These are phyloP conservation scores for Terfezia boudieri DNA, from an alignment of 495 filamentous ascomycete genomes.

Conservation along the genomic window DNA sequence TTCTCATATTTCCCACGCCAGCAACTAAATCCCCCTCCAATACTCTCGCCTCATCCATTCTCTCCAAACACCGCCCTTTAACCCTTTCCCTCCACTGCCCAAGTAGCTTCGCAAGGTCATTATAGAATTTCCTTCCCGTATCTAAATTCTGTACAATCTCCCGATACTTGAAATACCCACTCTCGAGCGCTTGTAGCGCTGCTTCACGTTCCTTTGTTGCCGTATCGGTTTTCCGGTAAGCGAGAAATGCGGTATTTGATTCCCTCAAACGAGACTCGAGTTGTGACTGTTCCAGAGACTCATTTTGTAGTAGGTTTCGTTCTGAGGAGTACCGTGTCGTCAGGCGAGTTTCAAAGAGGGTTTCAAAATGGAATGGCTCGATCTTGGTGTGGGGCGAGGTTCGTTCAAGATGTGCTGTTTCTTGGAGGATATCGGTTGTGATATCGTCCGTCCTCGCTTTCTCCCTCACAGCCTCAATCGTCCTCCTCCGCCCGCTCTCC, in stretches of 20 bases:
- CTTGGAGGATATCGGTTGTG: conserved; percentile 51
- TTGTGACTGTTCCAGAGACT: conserved; percentile 55
- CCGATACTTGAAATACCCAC: conserved; percentile 84
- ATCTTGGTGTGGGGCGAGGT: conserved; percentile 65
- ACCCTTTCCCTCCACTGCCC: conserved; percentile 54
- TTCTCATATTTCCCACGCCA: background rate
- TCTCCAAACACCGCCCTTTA: conserved; percentile 53
- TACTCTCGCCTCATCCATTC: conserved; percentile 56
- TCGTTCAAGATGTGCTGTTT: conserved; percentile 67
- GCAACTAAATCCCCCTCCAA: conserved; percentile 33
- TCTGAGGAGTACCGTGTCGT: conserved; percentile 54
- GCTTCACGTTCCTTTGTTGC: conserved; percentile 52
- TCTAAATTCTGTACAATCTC: conserved; percentile 80
- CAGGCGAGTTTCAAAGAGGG: conserved; percentile 66
- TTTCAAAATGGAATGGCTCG: conserved; percentile 71
- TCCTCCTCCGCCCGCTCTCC: conserved; percentile 51
- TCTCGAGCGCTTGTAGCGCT: conserved; percentile 72
- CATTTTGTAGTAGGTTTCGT: conserved; percentile 40
- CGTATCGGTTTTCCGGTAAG: conserved; percentile 44
- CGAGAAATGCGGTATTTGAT: conserved; percentile 56
- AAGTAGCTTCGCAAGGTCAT: conserved; percentile 73
- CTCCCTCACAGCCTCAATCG: conserved; percentile 49
- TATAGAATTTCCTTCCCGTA: conserved; percentile 85
- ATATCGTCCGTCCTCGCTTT: conserved; percentile 79
- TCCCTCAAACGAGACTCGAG: conserved; percentile 41